Evolutionary conservation across 1,139 yeast species (phyloP).

Genomic region (Taphrina sp.): DNA sequence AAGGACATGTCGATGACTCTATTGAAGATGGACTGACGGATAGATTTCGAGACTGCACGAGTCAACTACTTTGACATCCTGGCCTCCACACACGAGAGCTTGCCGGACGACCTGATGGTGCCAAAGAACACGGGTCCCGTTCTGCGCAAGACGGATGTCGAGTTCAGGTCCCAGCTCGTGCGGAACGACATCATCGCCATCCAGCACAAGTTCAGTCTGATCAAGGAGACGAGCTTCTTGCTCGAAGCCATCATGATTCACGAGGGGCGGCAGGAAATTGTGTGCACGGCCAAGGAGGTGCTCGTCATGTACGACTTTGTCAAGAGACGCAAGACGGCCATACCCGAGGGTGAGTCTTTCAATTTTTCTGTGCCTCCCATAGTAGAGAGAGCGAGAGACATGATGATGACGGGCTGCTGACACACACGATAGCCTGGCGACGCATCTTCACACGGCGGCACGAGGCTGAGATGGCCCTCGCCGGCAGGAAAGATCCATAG

Average conservation of each 20-base stretch:
- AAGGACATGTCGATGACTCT: too few species aligned
- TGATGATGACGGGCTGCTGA: too few species aligned
- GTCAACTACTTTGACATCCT: constrained; percentile 27
- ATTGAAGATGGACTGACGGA: too few species aligned
- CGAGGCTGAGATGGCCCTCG: too few species aligned
- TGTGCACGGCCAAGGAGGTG: constrained; percentile 18
- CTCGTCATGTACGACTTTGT: constrained; percentile 26
- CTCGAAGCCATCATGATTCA: constrained; percentile 22
- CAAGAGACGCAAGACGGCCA: constrained; percentile 8
- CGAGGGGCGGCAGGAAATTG: constrained; percentile 18
- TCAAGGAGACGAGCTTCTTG: constrained; percentile 5
- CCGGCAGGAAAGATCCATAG: too few species aligned
- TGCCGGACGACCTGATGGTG: constrained; percentile 17
- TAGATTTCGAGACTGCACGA: constrained; percentile 20
- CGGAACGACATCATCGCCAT: constrained; percentile 28
- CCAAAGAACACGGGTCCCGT: constrained; percentile 25
- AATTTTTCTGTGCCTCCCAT: too few species aligned
- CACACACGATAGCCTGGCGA: too few species aligned
- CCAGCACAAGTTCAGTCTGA: constrained; percentile 6
- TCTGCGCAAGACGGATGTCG: constrained; percentile 15
- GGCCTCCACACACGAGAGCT: background rate
- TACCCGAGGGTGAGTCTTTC: constrained; percentile 21
- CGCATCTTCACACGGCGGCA: too few species aligned
- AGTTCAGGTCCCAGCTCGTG: constrained; percentile 17
- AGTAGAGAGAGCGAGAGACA: too few species aligned